phyloP scores from a whole-genome alignment of 2,329 filamentous ascomycete species.

The Calonectria naviculata region DNA sequence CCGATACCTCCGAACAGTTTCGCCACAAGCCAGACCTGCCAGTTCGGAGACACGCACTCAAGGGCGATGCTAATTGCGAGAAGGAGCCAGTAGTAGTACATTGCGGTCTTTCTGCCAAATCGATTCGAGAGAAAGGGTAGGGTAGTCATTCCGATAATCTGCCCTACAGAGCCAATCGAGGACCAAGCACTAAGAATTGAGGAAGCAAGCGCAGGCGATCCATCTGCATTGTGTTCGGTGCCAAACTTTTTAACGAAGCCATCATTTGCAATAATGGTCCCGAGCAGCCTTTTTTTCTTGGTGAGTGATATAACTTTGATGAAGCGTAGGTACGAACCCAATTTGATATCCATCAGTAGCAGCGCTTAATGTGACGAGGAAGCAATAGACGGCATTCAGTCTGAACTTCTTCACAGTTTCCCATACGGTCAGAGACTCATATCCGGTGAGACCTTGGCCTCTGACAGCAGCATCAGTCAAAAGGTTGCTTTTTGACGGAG shows the following conservation, averaged over 20 bases:
- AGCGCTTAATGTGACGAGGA: constrained; percentile 37
- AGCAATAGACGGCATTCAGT: constrained; percentile 33
- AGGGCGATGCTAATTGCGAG: not conserved
- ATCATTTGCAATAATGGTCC: constrained; percentile 3
- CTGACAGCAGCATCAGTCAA: constrained; percentile 30
- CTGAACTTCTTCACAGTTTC: constrained; percentile 39
- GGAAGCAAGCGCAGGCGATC: not conserved
- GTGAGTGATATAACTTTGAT: not conserved
- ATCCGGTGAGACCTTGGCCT: constrained; percentile 39
- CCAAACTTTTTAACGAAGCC: constrained; percentile 3
- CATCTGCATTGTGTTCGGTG: not conserved
- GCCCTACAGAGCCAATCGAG: not conserved
- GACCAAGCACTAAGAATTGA: not conserved
- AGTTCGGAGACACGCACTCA: constrained; percentile 2
- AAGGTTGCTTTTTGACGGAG: not conserved
- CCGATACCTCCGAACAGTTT: constrained; percentile 19
- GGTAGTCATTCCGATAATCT: constrained; percentile 1
- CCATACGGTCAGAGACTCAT: constrained; percentile 38
- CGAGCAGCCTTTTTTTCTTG: not conserved
- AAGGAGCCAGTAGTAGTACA: not conserved
- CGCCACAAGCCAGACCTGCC: constrained; percentile 17
- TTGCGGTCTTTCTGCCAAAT: not conserved
- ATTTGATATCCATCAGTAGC: constrained; percentile 30
- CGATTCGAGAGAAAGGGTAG: not conserved
- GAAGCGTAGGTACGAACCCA: not conserved